phyloP scores from a whole-genome alignment of 495 filamentous ascomycete species.

The Neurospora africana region DNA sequence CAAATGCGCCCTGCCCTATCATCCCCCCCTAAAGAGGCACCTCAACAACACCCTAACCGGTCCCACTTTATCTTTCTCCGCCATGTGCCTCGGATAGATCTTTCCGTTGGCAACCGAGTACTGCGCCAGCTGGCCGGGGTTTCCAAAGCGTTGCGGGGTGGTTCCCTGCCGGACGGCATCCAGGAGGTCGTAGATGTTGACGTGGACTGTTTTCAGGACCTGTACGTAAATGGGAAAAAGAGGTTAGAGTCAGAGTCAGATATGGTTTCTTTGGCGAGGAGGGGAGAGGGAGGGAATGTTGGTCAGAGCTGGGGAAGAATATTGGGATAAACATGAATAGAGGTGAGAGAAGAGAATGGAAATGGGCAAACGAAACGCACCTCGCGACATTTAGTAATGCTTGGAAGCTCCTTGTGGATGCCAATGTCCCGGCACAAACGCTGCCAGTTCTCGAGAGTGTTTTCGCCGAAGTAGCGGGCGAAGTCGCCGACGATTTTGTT shows the following conservation, averaged over 20 bases:
- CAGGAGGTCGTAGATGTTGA: constrained; percentile 32
- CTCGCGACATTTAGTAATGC: constrained; percentile 28
- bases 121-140: constrained; percentile 5
- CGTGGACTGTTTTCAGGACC: constrained; percentile 17
- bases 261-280: not conserved
- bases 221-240: not conserved
- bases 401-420: constrained; percentile 13
- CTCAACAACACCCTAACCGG: constrained; percentile 20
- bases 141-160: constrained; percentile 8
- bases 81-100: constrained; percentile 11
- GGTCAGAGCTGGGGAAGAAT: not conserved
- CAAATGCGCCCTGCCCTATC: not conserved
- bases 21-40: not conserved
- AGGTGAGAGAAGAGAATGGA: not conserved
- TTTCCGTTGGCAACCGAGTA: constrained; percentile 11
- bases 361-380: constrained; percentile 6
- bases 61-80: constrained; percentile 11
- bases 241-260: not conserved
- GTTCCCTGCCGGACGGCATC: constrained; percentile 10
- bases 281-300: no score
- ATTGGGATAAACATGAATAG: not conserved
- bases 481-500: constrained; percentile 8
- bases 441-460: constrained; percentile 24
- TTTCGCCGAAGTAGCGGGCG: constrained; percentile 19
- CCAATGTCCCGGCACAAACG: constrained; percentile 25